Percentiles rank a stretch among this genome's conserved stretches.
phyloP scores from a whole-genome alignment of 1,284 basidiomycete genomes.

The Sporisorium exsertum region DNA sequence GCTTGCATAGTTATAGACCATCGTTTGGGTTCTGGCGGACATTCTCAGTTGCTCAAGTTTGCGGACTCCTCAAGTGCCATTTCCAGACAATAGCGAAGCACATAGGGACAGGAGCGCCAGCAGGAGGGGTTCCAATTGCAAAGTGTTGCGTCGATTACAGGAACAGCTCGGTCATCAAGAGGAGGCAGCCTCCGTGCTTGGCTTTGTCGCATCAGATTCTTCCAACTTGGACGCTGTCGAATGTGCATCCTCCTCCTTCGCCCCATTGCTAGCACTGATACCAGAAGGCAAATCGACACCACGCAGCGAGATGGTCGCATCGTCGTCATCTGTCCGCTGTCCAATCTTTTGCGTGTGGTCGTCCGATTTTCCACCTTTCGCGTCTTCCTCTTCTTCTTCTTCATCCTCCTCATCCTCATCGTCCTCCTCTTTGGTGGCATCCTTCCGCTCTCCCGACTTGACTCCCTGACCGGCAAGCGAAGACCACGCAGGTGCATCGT shows the following conservation, averaged over 20 bases:
- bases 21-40: neutral
- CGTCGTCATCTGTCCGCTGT: conserved; percentile 12
- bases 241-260: neutral
- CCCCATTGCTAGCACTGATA: neutral
- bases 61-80: too few species aligned
- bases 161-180: neutral
- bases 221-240: neutral
- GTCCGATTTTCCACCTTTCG: conserved; percentile 8
- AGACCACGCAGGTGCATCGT: conserved; percentile 28
- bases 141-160: neutral
- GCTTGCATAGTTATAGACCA: neutral
- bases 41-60: too few species aligned
- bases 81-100: neutral
- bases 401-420: conserved; percentile 14
- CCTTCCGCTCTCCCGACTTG: neutral
- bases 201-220: neutral
- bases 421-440: conserved; percentile 14
- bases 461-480: conserved; percentile 4
- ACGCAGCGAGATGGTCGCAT: conserved; percentile 41
- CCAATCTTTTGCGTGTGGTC: conserved; percentile 29
- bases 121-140: neutral
- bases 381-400: conserved; percentile 13
- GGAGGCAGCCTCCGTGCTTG: neutral
- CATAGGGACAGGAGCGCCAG: neutral
- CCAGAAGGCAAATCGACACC: conserved; percentile 8